Base-by-base conservation (phyloP, 2,329 filamentous ascomycete genomes). In the Thermoascus crustaceus region DNA sequence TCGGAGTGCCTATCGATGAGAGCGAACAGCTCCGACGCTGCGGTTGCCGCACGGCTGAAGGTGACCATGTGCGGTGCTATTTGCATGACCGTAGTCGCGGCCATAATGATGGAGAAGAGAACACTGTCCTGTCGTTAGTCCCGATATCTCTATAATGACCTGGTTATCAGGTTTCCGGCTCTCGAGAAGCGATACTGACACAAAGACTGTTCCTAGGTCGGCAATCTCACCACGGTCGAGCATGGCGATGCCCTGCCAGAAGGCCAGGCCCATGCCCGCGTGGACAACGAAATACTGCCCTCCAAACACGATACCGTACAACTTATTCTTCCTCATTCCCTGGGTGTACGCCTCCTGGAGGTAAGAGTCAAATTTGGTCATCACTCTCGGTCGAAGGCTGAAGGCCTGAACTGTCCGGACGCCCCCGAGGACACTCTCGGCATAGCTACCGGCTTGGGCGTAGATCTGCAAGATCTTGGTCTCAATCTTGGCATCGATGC, bases 61-160 rank as follows among this genome's bases (percentile, higher is more conserved):
- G n/a, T n/a, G n/a, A n/a, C n/a, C n/a, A n/a, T n/a, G n/a, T 67
- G 60, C 2, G 66, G 64, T 1, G 59, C 53, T n/a, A 68, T 52
- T 30, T 57, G 48, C 0, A 53, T 48, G 7, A 67, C 41, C 8
- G 58, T 56, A 14, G 57, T 63, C 1, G 64, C 57, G 2, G 55
- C 64, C 18, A 58, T 48, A n/a, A 57, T 49, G 10, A 57, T 49
- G 2, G 53, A 41, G 43, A 57, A 49, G 13, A 56, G 41, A 21
- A 56, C 24, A 27, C 24, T 27, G 7, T 4, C 10, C 11, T 27
- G 8, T n/a, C 16, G 4, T 7, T 7, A 27, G 24, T n/a, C n/a
- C n/a, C n/a, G n/a, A n/a, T n/a, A n/a, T n/a, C n/a, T n/a, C n/a
- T n/a, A 27, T 11, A 4, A 9, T 27, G n/a, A 7, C 16, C 7